Evolutionary conservation across 1,139 yeast genomes (phyloP).

Genomic region (Magnusiomyces suaveolens): DNA sequence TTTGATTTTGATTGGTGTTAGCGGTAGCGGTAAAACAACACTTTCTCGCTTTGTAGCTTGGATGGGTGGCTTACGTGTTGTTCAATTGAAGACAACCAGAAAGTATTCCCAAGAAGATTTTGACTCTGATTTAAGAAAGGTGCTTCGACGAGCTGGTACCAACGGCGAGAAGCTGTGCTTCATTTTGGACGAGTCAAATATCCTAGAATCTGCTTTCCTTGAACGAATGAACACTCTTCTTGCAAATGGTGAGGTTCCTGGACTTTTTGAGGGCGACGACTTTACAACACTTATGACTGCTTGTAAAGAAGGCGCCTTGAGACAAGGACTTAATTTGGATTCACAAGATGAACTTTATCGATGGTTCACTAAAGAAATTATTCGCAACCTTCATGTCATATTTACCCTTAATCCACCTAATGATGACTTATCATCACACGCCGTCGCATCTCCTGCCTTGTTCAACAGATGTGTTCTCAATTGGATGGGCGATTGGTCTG

Average conservation of each 20-base stretch:
- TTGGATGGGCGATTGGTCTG: slow-evolving; percentile 86
- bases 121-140: slow-evolving; percentile 50
- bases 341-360: slow-evolving; percentile 59
- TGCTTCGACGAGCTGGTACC: slow-evolving; percentile 44
- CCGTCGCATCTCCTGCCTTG: slow-evolving; percentile 77
- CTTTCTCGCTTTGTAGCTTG: slow-evolving; percentile 77
- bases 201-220: slow-evolving; percentile 66
- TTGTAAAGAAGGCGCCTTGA: slow-evolving; percentile 51
- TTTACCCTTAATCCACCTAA: slow-evolving; percentile 61
- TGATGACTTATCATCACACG: slow-evolving; percentile 33
- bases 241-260: slow-evolving; percentile 91
- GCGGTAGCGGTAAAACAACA: slow-evolving; percentile 76
- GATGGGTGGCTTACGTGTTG: slow-evolving; percentile 68
- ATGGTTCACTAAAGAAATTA: slow-evolving; percentile 67
- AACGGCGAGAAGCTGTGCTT: slow-evolving; percentile 60
- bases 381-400: slow-evolving; percentile 69
- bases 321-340: slow-evolving; percentile 56
- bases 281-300: slow-evolving; percentile 42
- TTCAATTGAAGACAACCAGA: slow-evolving; percentile 50
- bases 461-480: slow-evolving; percentile 83
- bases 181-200: slow-evolving; percentile 70
- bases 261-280: slow-evolving; percentile 75
- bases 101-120: slow-evolving; percentile 54
- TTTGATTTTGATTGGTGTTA: slow-evolving; percentile 75
- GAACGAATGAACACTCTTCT: slow-evolving; percentile 87